phyloP scores from a whole-genome alignment of 345 rosid genomes.

The Ricinus communis region DNA sequence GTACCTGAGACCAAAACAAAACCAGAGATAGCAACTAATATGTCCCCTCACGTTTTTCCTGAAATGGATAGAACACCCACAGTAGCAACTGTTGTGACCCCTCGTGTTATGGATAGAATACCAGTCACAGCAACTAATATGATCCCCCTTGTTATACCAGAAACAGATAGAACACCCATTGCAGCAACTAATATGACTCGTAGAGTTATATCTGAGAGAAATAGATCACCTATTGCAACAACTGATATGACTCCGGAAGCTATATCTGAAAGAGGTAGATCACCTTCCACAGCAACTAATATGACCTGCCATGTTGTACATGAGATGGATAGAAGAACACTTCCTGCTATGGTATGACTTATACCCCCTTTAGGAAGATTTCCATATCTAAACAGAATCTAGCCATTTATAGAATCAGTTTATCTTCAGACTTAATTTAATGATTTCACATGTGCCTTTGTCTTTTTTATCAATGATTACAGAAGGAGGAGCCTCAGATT shows the following conservation, averaged over 20 bases:
- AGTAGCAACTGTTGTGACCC: neutral
- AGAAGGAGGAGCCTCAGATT: constrained; percentile 66
- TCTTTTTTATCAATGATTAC: constrained; percentile 11
- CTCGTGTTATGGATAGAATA: neutral
- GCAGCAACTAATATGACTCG: neutral
- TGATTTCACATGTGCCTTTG: neutral
- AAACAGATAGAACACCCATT: constrained; percentile 4
- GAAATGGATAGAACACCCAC: constrained; percentile 25
- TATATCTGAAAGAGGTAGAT: constrained; percentile 10
- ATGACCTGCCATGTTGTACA: constrained; percentile 4
- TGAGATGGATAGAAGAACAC: constrained; percentile 17
- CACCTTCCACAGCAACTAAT: constrained; percentile 7
- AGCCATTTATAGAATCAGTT: neutral
- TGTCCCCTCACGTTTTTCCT: constrained; percentile 4
- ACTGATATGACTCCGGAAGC: constrained; percentile 4
- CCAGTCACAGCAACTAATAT: neutral
- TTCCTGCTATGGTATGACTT: constrained; percentile 26
- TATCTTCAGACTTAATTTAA: neutral
- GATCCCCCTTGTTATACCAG: constrained; percentile 2
- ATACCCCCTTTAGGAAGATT: neutral
- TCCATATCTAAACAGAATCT: neutral
- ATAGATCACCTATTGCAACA: constrained; percentile 10
- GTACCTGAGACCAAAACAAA: constrained; percentile 17
- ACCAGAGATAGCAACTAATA: constrained; percentile 7
- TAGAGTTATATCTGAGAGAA: constrained; percentile 10